A percentile compares a stretch with the other conserved stretches of the same genome.
phyloP scores from a whole-genome alignment of 352 stramenopile species.

The Globisporangium middletonii region DNA sequence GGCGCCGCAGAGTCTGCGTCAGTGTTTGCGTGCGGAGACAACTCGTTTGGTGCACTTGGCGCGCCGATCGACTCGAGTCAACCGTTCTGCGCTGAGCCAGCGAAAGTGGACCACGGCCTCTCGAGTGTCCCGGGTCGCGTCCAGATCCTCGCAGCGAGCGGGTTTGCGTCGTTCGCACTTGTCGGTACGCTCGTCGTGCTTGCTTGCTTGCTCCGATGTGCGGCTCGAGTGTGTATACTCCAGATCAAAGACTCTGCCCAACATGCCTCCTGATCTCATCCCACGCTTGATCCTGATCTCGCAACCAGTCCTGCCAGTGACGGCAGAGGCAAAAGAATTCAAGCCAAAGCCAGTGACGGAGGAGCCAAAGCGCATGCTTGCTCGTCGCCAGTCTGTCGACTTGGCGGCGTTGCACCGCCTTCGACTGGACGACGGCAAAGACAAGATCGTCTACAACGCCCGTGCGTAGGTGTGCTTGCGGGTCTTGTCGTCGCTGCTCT shows the following conservation, averaged over 20 bases:
- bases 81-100: conserved; percentile 13
- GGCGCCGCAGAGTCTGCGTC: conserved; percentile 41
- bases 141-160: conserved; percentile 49
- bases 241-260: background rate
- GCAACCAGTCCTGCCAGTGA: conserved; percentile 14
- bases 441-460: conserved; percentile 9
- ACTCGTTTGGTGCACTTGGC: conserved; percentile 50
- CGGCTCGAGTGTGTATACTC: background rate
- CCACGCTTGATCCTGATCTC: too few species aligned
- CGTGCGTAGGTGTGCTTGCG: background rate
- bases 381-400: conserved; percentile 17
- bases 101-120: conserved; percentile 24
- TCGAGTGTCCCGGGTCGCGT: conserved; percentile 22
- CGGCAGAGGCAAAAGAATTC: conserved; percentile 1
- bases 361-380: conserved; percentile 10
- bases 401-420: conserved; percentile 10
- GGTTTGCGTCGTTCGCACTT: conserved; percentile 63
- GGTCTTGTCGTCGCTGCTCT: too few species aligned
- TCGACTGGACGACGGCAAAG: conserved; percentile 5
- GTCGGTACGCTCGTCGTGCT: conserved; percentile 27
- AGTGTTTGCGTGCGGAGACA: conserved; percentile 71
- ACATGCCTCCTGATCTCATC: background rate
- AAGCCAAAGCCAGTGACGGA: conserved; percentile 11
- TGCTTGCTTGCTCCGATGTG: background rate
- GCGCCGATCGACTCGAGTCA: background rate